These are phyloP conservation scores for Xylaria sp. DNA, from an alignment of 2,329 filamentous ascomycete species.

Conservation along the genomic window DNA sequence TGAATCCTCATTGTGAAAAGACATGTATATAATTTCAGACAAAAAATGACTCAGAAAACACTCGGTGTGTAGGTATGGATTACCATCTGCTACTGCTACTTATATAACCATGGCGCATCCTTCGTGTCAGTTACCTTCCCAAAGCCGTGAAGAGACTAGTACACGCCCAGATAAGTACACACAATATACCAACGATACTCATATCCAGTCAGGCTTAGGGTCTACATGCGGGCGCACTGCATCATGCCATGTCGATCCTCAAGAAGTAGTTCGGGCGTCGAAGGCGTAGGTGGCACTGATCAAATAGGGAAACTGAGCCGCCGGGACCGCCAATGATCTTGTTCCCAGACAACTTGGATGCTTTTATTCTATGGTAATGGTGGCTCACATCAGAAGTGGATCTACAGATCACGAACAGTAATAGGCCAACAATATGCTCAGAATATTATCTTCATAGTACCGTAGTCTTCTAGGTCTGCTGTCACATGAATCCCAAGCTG, in stretches of 20 bases:
- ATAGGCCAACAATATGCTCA: not conserved
- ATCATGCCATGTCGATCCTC: conserved; percentile 7
- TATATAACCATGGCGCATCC: not conserved
- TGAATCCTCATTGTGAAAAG: not conserved
- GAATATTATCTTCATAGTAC: not conserved
- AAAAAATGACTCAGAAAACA: not conserved
- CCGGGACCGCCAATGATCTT: not conserved
- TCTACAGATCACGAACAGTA: not conserved
- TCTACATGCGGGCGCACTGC: not conserved
- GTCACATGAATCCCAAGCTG: not conserved
- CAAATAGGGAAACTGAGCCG: conserved; percentile 7
- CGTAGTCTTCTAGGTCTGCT: not conserved
- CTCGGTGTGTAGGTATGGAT: not conserved
- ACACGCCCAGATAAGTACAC: not conserved
- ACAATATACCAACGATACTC: not conserved
- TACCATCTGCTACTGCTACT: too few relatives aligned
- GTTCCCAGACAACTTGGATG: not conserved
- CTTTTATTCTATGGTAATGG: conserved; percentile 2
- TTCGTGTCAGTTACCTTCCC: not conserved
- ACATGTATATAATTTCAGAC: not conserved
- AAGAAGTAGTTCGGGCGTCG: not conserved
- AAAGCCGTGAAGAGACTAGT: not conserved
- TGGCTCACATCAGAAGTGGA: conserved; percentile 15
- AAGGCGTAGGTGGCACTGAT: not conserved
- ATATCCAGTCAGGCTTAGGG: not conserved